Base-by-base conservation (phyloP, 208 protist species). In the Leishmania gerbilli region DNA sequence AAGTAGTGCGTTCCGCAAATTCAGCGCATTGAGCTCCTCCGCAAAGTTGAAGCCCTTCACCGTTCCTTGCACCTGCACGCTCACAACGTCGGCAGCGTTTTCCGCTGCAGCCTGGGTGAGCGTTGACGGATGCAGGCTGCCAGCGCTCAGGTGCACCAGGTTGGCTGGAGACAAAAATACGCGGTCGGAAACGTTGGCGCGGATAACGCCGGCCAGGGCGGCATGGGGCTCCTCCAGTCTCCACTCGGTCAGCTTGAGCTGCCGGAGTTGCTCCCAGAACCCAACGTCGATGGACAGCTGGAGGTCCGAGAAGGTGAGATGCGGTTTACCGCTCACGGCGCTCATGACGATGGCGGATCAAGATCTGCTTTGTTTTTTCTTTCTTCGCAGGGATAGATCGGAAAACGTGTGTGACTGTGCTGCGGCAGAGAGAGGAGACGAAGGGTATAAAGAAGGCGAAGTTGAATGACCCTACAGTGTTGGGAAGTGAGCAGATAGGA, bases 241-340 rank as follows among this genome's bases (percentile, higher is more conserved):
- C 92, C 92, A 95, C 55, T 81, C 76, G 37, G 85, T 85, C 8
- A 95, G 84, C 77, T 95, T 95, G 6, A 77, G 79, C 4, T 74
- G 79, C 17, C 90, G 86, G 60, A 95, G 81, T 65, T 87, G 77
- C 67, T 93, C 85, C 92, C 92, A 95, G 74, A 92, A 92, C 24
- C 82, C 79, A 17, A 93, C 75, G 27, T 93, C 92, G 53, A 93
- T 81, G 72, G 90, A 90, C 55, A 87, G 75, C 76, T 88, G 84
- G 40, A 84, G 71, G 47, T 85, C 82, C 7, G 76, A 79, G 62
- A 90, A 90, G 15, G 81, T 85, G 74, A 88, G 75, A 53, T 69
- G 78, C 62, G 77, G 40, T 56, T 37, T 58, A 58, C 69, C 53
- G 17, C 42, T 42, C 6, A 47, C 21, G 31, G 71, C 17, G 60